Conservation (phyloP, 2,329 filamentous ascomycete genomes). For the Chrysoporthe cubensis region DNA sequence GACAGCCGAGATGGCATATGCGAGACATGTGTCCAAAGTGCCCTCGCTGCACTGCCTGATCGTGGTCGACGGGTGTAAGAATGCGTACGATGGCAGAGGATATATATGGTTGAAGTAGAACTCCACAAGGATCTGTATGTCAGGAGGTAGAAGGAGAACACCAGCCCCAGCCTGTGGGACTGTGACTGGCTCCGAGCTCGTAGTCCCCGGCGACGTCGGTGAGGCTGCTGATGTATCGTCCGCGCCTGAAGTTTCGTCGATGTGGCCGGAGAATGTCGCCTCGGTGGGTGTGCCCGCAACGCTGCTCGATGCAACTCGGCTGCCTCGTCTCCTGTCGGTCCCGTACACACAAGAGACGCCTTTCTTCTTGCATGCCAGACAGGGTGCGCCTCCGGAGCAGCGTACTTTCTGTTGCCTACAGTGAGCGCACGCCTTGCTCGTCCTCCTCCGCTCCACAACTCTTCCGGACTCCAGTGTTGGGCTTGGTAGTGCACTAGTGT, state of each 20-base stretch:
- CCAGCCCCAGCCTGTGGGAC: not conserved
- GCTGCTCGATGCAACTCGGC: slow-evolving; percentile 12
- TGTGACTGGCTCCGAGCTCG: slow-evolving; percentile 7
- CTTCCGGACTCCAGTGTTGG: slow-evolving; percentile 19
- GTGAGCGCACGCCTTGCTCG: slow-evolving; percentile 26
- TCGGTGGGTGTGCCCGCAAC: slow-evolving; percentile 24
- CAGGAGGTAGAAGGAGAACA: slow-evolving; percentile 11
- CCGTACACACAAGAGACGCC: slow-evolving; percentile 23
- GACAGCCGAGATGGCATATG: slow-evolving; percentile 25
- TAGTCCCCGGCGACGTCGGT: slow-evolving; percentile 20
- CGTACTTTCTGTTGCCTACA: slow-evolving; percentile 28
- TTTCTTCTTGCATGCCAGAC: slow-evolving; percentile 27
- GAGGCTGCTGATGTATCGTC: slow-evolving; percentile 24
- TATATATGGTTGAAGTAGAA: slow-evolving; percentile 28
- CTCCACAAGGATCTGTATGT: slow-evolving; percentile 21
- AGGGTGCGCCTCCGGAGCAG: slow-evolving; percentile 23
- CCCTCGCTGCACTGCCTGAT: slow-evolving; percentile 24
- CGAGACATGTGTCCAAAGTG: slow-evolving; percentile 18
- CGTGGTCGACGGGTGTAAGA: slow-evolving; percentile 27
- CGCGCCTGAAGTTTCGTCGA: slow-evolving; percentile 11
- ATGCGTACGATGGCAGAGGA: slow-evolving; percentile 26
- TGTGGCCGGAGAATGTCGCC: slow-evolving; percentile 1
- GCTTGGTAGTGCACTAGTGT: slow-evolving; percentile 14
- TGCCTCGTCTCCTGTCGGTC: slow-evolving; percentile 18
- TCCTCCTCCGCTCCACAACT: slow-evolving; percentile 25